A percentile compares a stretch with the other conserved stretches of the same genome.
Evolutionary conservation across 257 asterid species (phyloP).

Genomic region (Prunella vulgaris): DNA sequence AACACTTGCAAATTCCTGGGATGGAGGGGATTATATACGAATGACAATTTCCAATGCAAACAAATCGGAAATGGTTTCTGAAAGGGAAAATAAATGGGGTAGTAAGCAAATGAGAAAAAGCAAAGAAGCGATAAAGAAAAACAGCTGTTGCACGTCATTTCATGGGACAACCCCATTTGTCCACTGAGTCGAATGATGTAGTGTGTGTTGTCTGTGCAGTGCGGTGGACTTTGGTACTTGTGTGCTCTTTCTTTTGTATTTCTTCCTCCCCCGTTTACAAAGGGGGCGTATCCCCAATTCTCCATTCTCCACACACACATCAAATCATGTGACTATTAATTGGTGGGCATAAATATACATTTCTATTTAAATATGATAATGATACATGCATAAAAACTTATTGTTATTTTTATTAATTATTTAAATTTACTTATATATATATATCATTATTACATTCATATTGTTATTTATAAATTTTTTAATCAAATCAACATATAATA

Average conservation of each 20-base stretch:
- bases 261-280: neutral
- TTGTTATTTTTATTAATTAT: no score
- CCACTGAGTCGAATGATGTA: slow-evolving; percentile 23
- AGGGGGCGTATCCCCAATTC: neutral
- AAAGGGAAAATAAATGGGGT: neutral
- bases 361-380: no score
- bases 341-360: no score
- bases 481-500: no score
- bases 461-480: no score
- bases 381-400: no score
- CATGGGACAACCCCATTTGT: slow-evolving; percentile 63
- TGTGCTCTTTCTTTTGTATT: neutral
- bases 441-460: no score
- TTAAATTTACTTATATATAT: no score
- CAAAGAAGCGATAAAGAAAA: slow-evolving; percentile 7
- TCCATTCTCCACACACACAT: no score
- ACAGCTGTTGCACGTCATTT: slow-evolving; percentile 36
- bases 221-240: slow-evolving; percentile 27
- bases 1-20: no score
- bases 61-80: neutral
- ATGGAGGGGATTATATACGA: no score
- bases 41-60: neutral
- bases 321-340: no score
- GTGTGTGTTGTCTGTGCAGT: slow-evolving; percentile 10
- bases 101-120: neutral